Base-by-base conservation (phyloP, 495 filamentous ascomycete species). In the Penicillium subrubescens region DNA sequence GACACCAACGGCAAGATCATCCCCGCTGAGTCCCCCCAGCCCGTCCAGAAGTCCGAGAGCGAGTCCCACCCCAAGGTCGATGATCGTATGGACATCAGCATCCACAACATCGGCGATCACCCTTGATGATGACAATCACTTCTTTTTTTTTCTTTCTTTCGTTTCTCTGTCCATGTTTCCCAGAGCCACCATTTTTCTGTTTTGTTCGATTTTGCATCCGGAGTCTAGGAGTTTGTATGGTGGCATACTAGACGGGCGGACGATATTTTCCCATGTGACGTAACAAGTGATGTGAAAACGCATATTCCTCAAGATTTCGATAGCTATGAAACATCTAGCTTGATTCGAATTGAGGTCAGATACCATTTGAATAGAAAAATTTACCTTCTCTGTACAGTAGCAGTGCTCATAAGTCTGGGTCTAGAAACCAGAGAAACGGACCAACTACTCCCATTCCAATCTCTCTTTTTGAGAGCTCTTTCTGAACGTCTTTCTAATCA, bases 41-140 rank as follows among this genome's bases (percentile, higher is more conserved):
- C 41, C 21, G n/a, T 33, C 3, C 1, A 33, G 41, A 57, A 53
- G 56, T 15, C 61, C n/a, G 60, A 64, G 17, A 63, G 75, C 29
- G 75, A 77, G 43, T 74, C 81, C 46, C 70, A 70, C 48, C 73
- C 77, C 33, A 76, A 77, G 61, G 76, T 85, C 50, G 76, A 73
- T 60, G 83, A 84, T 59, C 77, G 83, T 35, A 87, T 87, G 84
- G 86, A 87, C 67, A 84, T 87, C 67, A 85, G 81, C 65, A 82
- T 87, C 63, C 85, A 87, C 68, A 87, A 87, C 70, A 79, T 84
- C 62, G 81, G 73, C 41, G 84, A 87, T 62, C 84, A 84, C 66
- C 71, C 74, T 73, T 73, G 68, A 73, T 66, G 15, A 8, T 39
- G 25, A 27, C 25, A 23, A 64, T 35, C 29, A 59, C 3, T 11